Base-by-base conservation (phyloP, 208 protist genomes). In the Lotmaria passim region DNA sequence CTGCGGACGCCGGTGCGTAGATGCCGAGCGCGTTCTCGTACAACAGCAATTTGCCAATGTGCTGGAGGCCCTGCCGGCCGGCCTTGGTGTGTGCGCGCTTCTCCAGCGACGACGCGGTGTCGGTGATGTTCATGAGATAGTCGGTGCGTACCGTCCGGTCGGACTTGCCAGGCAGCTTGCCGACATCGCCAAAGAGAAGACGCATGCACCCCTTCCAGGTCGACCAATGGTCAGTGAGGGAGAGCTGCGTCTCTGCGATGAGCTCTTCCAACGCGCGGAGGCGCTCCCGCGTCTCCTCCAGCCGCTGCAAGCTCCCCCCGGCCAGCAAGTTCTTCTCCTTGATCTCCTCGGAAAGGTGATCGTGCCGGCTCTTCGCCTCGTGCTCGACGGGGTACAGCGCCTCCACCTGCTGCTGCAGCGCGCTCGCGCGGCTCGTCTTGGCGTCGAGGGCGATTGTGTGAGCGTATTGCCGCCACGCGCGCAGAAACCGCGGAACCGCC, bases 71-170 rank as follows among this genome's bases (percentile, higher is more conserved):
- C 44, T 89, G 75, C 55, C 88, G 85, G 44, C 78, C 83, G 30
- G 81, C 83, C n/a, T 80, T 75, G n/a, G 75, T 81, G 30, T 75
- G 75, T 1, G 91, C 88, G 30, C 90, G 82, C 59, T 73, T 70
- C 38, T 69, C 67, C 50, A 89, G 89, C 19, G 81, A 31, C 7
- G 73, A 48, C 0, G 91, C 85, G 4, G 82, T 87, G 67, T 96
- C 91, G n/a, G 91, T 96, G 75, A 96, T 93, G 74, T 93, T 96
- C 74, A 73, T 81, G 60, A 81, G 61, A 31, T 73, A 56, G 28
- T 61, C 64, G 21, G 59, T 51, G 62, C 70, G 66, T 28, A 69
- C 53, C 23, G 67, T 78, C 11, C 82, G 50, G 51, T 79, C 41
- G 0, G 81, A 63, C 46, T 63, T 62, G 39, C 62, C 73, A 6